Evolutionary conservation across 345 rosid genomes (phyloP).

Genomic region (Sisymbrium altissimum): DNA sequence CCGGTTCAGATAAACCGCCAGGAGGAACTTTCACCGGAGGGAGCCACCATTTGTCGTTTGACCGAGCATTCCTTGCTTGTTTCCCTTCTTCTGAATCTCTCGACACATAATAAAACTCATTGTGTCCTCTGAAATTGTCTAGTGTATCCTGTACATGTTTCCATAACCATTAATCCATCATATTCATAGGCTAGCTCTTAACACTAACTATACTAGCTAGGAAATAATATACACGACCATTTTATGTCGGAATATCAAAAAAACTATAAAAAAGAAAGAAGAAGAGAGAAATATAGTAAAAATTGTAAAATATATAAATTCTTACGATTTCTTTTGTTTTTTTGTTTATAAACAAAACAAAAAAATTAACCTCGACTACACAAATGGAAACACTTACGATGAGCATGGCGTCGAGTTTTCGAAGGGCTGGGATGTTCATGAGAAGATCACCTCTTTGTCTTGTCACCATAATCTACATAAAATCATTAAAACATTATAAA

Average conservation of each 20-base stretch:
- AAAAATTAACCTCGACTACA: not conserved
- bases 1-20: slow-evolving; percentile 59
- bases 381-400: slow-evolving; percentile 44
- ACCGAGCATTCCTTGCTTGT: slow-evolving; percentile 36
- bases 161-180: slow-evolving; percentile 7
- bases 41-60: slow-evolving; percentile 92
- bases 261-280: not conserved
- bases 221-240: not conserved
- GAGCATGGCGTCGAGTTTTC: slow-evolving; percentile 86
- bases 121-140: slow-evolving; percentile 63
- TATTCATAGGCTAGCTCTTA: not conserved
- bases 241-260: not conserved
- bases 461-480: slow-evolving; percentile 78
- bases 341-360: not conserved
- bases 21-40: slow-evolving; percentile 79
- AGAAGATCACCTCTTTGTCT: slow-evolving; percentile 80
- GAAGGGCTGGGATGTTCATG: slow-evolving; percentile 81
- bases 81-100: slow-evolving; percentile 59
- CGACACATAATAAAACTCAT: slow-evolving; percentile 85
- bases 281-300: not conserved
- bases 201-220: not conserved
- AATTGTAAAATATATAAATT: not conserved
- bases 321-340: not conserved
- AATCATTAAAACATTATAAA: not conserved
- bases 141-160: slow-evolving; percentile 51